phyloP scores from a whole-genome alignment of 2,329 filamentous ascomycete genomes.

The Xylaria sp. region DNA sequence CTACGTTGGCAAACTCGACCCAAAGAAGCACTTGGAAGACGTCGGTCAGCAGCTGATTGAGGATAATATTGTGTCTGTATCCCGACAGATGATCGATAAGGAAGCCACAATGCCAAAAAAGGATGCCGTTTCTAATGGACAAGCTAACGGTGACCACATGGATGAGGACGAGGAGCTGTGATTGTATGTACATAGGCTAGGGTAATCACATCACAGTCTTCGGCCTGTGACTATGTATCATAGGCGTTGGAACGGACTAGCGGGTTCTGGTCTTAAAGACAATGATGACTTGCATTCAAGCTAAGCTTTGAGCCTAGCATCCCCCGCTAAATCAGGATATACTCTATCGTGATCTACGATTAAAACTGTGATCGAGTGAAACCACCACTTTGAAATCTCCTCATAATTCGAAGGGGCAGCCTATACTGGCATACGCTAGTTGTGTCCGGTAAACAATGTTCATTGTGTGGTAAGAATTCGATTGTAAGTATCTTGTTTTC shows the following conservation, averaged over 20 bases:
- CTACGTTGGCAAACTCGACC: conserved; percentile 98
- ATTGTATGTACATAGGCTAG: conserved; percentile 45
- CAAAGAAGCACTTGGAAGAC: conserved; percentile 98
- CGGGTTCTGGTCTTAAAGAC: conserved; percentile 45
- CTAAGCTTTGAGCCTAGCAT: conserved; percentile 22
- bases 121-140: conserved; percentile 62
- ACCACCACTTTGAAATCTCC: no score
- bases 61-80: conserved; percentile 99
- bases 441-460: neutral
- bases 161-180: conserved; percentile 70
- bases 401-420: neutral
- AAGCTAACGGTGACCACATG: conserved; percentile 70
- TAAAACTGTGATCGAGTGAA: neutral
- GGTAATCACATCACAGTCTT: conserved; percentile 37
- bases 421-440: neutral
- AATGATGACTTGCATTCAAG: conserved; percentile 45
- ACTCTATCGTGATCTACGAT: neutral
- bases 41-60: conserved; percentile 97
- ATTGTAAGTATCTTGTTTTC: neutral
- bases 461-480: neutral
- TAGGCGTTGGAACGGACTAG: conserved; percentile 43
- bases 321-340: neutral
- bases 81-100: conserved; percentile 99
- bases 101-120: conserved; percentile 91
- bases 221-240: conserved; percentile 46